Percentiles rank a stretch among this genome's conserved stretches.
Evolutionary conservation across 169 alveolate genomes (phyloP).

Genomic region (Ichthyophthirius multifiliis): DNA sequence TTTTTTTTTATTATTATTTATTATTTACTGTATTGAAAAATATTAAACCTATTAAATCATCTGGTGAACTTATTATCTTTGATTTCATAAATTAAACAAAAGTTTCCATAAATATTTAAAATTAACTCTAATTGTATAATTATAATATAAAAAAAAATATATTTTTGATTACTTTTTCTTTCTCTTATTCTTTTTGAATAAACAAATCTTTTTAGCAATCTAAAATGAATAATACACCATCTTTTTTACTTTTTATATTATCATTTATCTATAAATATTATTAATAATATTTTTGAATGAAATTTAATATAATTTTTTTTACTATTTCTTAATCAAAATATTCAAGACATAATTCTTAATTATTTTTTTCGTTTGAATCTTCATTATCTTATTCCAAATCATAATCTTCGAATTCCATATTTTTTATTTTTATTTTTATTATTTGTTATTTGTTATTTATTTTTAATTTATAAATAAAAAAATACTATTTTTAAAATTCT

Average conservation of each 20-base stretch:
- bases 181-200: conserved; percentile 36
- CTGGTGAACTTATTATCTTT: conserved; percentile 78
- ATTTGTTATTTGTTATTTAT: no score
- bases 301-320: no score
- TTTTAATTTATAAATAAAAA: no score
- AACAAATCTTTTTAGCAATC: conserved; percentile 77
- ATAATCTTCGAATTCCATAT: no score
- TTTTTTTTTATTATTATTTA: not conserved
- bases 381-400: no score
- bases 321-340: no score
- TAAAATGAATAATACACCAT: conserved; percentile 74
- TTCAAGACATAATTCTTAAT: no score
- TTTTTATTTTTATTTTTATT: no score
- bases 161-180: not conserved
- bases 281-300: no score
- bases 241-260: conserved; percentile 46
- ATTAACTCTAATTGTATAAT: conserved; percentile 14
- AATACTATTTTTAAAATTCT: no score
- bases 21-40: conserved; percentile 66
- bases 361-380: no score
- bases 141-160: not conserved
- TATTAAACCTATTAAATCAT: conserved; percentile 79
- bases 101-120: conserved; percentile 35
- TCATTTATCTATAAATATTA: not conserved
- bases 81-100: conserved; percentile 71